phyloP scores from a whole-genome alignment of 164 flowering plant genomes.

The Magnolia kwangsiensis region DNA sequence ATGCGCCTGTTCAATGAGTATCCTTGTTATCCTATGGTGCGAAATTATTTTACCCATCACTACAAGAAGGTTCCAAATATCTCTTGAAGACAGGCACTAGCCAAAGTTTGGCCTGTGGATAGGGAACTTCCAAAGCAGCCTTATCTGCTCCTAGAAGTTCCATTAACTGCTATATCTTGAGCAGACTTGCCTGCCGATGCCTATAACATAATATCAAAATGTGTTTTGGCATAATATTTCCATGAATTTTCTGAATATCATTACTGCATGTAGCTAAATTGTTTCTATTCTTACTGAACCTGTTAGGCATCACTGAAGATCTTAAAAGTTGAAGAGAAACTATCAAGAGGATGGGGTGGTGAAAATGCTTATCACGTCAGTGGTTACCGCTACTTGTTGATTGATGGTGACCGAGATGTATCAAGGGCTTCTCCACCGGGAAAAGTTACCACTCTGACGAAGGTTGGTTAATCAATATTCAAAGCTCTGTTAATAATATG shows the following conservation, averaged over 20 bases:
- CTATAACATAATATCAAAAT: no score
- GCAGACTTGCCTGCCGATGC: no score
- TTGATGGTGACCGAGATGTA: slow-evolving; percentile 63
- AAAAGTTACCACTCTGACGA: slow-evolving; percentile 83
- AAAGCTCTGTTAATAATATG: background rate
- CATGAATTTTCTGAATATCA: background rate
- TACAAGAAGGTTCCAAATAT: no score
- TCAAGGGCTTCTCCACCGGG: slow-evolving; percentile 95
- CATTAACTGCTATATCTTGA: no score
- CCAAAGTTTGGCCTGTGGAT: no score
- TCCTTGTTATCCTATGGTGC: no score
- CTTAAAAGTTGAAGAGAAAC: slow-evolving; percentile 81
- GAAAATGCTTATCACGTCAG: slow-evolving; percentile 96
- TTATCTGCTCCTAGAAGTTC: no score
- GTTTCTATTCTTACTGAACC: background rate
- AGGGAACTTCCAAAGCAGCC: no score
- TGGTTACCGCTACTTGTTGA: slow-evolving; percentile 87
- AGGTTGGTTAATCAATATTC: slow-evolving; percentile 42
- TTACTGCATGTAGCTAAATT: background rate
- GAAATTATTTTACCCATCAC: no score
- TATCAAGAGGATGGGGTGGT: slow-evolving; percentile 97
- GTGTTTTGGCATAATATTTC: background rate
- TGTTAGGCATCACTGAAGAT: slow-evolving; percentile 72
- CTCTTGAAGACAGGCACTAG: no score
- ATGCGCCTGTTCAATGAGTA: no score